Evolutionary conservation across 345 rosid species (phyloP).

Genomic region (Brassica juncea): DNA sequence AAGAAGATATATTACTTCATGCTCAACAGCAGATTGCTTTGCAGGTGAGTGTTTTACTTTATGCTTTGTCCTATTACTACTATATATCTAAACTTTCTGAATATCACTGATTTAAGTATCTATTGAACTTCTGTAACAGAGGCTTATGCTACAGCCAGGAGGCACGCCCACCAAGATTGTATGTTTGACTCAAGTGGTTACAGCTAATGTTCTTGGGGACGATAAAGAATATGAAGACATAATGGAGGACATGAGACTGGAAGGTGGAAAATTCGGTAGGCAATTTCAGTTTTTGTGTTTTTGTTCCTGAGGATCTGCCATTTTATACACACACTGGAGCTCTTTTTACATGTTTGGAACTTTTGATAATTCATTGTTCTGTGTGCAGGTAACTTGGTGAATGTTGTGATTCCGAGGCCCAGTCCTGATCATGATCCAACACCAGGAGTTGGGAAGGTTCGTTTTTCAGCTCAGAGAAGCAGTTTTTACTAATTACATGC

Average conservation of each 20-base stretch:
- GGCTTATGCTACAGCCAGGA: conserved; percentile 78
- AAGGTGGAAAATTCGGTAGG: conserved; percentile 83
- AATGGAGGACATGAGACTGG: conserved; percentile 84
- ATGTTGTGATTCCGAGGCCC: conserved; percentile 80
- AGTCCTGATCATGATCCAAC: conserved; percentile 49
- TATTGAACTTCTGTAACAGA: conserved; percentile 46
- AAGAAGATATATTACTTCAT: conserved; percentile 65
- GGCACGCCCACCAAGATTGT: conserved; percentile 75
- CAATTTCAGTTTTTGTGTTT: conserved; percentile 39
- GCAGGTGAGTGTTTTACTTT: not conserved
- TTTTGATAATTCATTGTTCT: conserved; percentile 38
- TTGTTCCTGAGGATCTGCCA: conserved; percentile 46
- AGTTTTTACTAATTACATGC: not conserved
- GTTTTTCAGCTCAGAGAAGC: conserved; percentile 5
- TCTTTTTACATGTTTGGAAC: not conserved
- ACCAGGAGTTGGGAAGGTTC: conserved; percentile 68
- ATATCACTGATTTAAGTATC: not conserved
- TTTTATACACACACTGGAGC: conserved; percentile 17
- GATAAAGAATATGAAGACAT: conserved; percentile 93
- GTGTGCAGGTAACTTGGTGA: conserved; percentile 69
- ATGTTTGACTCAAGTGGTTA: conserved; percentile 85
- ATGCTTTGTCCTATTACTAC: not conserved
- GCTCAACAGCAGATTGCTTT: not conserved
- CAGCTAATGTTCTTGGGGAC: conserved; percentile 73
- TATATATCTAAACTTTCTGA: not conserved